Percentiles rank a stretch among this genome's conserved stretches.
Evolutionary conservation across 305 asterid genomes (phyloP).

Genomic region (Solanum hybrid): DNA sequence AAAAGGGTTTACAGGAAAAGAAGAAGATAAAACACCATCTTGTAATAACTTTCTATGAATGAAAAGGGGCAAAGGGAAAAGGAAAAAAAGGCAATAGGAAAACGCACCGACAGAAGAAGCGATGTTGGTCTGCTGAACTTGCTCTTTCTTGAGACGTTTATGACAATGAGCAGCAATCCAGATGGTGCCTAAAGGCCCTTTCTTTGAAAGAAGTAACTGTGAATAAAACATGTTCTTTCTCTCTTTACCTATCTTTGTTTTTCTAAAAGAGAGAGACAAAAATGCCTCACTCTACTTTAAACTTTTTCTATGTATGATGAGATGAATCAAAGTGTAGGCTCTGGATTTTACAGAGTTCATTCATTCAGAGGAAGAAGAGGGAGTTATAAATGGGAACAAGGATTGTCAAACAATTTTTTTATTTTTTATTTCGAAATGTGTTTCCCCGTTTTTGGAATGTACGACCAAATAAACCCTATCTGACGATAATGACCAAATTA

Average conservation of each 20-base stretch:
- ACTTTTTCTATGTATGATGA: not conserved
- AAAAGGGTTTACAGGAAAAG: not conserved
- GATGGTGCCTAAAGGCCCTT: slow-evolving; percentile 56
- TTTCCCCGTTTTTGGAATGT: not conserved
- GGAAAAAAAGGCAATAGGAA: not conserved
- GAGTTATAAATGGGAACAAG: not conserved
- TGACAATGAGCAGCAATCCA: slow-evolving; percentile 94
- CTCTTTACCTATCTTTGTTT: not conserved
- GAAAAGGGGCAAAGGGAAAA: not conserved
- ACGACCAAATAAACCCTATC: not conserved
- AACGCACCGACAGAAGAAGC: slow-evolving; percentile 68
- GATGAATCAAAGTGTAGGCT: not conserved
- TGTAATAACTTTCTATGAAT: not conserved
- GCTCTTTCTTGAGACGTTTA: slow-evolving; percentile 46
- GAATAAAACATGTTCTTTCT: slow-evolving; percentile 52
- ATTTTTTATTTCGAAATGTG: not conserved
- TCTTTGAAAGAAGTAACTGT: slow-evolving; percentile 61
- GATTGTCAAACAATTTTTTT: not conserved
- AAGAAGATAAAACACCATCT: not conserved
- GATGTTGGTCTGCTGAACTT: slow-evolving; percentile 50
- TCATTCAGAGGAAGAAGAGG: not conserved
- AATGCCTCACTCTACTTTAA: not conserved
- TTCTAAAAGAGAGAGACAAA: not conserved
- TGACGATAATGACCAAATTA: not conserved
- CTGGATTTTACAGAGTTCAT: not conserved